phyloP scores from a whole-genome alignment of 1,139 yeast species.

The Pneumocystis canis region DNA sequence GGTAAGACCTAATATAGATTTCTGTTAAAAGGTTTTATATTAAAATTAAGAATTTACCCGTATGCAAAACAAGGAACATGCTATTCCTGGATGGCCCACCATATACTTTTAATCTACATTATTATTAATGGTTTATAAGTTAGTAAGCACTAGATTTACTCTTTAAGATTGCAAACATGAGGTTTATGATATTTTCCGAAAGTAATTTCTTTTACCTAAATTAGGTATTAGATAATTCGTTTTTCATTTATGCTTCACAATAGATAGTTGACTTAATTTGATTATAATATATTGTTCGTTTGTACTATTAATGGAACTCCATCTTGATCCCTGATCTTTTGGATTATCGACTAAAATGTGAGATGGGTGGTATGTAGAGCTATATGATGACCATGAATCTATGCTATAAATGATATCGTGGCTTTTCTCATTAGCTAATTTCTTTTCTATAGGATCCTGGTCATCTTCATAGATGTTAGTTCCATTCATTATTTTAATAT shows the following conservation, averaged over 20 bases:
- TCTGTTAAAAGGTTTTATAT: neutral
- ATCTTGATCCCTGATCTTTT: neutral
- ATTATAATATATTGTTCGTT: neutral
- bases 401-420: neutral
- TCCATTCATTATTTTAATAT: neutral
- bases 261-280: neutral
- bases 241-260: neutral
- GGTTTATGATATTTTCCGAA: neutral
- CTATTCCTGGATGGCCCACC: neutral
- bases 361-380: neutral
- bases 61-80: neutral
- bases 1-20: neutral
- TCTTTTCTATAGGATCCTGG: neutral
- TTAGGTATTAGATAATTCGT: neutral
- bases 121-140: neutral
- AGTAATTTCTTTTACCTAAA: neutral
- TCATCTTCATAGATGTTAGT: neutral
- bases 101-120: neutral
- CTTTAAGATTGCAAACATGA: conserved; percentile 1
- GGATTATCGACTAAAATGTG: neutral
- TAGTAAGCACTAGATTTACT: neutral
- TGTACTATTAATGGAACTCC: neutral
- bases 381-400: conserved; percentile 1
- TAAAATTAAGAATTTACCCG: neutral
- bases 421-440: neutral